Evolutionary conservation across 1,284 basidiomycete species (phyloP).

Genomic region (Moesziomyces sp.): DNA sequence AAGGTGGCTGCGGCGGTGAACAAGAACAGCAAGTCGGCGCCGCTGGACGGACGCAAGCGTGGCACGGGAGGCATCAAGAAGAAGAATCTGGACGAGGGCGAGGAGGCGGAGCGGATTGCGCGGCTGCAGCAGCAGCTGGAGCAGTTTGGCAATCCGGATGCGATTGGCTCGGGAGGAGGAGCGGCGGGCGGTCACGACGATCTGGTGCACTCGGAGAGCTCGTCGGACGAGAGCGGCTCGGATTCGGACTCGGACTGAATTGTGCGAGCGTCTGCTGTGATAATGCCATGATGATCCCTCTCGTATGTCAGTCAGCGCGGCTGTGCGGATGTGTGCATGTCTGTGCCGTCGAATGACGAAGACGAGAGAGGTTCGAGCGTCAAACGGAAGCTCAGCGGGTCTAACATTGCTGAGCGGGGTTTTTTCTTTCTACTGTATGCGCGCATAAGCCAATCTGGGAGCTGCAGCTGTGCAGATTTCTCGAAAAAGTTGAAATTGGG

Average conservation of each 20-base stretch:
- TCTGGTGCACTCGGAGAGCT: slow-evolving; percentile 62
- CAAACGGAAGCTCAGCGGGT: no score
- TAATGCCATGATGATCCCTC: neutral
- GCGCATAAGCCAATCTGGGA: no score
- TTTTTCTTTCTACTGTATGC: no score
- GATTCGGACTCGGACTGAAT: slow-evolving; percentile 47
- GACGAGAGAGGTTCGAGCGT: no score
- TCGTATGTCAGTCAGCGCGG: no score
- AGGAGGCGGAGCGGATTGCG: slow-evolving; percentile 64
- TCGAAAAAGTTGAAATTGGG: neutral
- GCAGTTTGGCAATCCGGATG: slow-evolving; percentile 60
- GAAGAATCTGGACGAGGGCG: slow-evolving; percentile 66
- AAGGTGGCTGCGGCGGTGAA: slow-evolving; percentile 47
- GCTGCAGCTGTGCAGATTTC: no score
- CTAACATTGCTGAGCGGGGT: no score
- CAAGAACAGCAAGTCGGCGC: slow-evolving; percentile 52
- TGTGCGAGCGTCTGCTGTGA: neutral
- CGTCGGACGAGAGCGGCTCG: slow-evolving; percentile 54
- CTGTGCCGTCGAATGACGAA: no score
- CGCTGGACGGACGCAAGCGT: slow-evolving; percentile 64
- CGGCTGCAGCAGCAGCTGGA: slow-evolving; percentile 65
- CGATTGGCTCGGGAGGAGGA: slow-evolving; percentile 17
- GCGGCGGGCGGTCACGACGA: slow-evolving; percentile 62
- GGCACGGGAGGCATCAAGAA: slow-evolving; percentile 66
- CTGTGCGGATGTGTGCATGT: no score